A percentile compares a stretch with the other conserved stretches of the same genome.
phyloP scores from a whole-genome alignment of 2,329 filamentous ascomycete genomes.

The Alternaria panax region DNA sequence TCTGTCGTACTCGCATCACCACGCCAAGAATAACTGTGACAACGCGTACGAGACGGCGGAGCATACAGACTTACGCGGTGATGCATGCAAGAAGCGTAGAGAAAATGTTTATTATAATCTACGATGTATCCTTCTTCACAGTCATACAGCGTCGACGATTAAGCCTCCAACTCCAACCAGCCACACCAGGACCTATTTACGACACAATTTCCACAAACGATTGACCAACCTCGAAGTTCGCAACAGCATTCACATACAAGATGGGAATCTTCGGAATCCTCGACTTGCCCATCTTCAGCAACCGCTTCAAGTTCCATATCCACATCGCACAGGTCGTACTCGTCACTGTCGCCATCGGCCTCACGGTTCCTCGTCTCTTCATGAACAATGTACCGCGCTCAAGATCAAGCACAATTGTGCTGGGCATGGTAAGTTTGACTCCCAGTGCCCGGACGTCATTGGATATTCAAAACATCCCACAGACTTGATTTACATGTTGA shows the following conservation, averaged over 20 bases:
- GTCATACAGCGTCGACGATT: background rate
- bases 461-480: background rate
- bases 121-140: background rate
- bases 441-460: background rate
- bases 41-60: background rate
- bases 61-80: background rate
- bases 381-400: constrained; percentile 32
- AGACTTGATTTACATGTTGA: background rate
- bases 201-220: background rate
- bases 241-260: background rate
- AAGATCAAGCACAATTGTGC: constrained; percentile 29
- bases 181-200: background rate
- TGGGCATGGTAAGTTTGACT: background rate
- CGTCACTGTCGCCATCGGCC: constrained; percentile 19
- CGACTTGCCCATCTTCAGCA: constrained; percentile 37
- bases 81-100: background rate
- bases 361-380: constrained; percentile 28
- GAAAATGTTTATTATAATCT: background rate
- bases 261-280: constrained; percentile 24
- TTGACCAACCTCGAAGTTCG: background rate
- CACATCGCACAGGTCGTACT: constrained; percentile 25
- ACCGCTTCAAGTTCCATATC: constrained; percentile 23
- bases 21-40: background rate
- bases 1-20: background rate
- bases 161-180: background rate